Percentiles rank a stretch among this genome's conserved stretches.
phyloP scores from a whole-genome alignment of 306 rosid genomes.

The Delonix regia region DNA sequence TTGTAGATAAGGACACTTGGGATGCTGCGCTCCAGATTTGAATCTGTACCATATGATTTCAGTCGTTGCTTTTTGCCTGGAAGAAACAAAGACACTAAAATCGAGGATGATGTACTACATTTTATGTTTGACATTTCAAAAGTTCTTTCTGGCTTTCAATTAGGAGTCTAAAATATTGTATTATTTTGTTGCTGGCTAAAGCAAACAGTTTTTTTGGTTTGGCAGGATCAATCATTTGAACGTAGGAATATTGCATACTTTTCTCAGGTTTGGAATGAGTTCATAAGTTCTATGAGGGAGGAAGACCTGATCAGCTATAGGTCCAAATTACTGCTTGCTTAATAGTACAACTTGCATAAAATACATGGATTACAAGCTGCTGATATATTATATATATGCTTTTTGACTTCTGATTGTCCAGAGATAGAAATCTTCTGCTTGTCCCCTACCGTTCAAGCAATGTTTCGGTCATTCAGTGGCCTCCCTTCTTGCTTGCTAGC shows the following conservation, averaged over 20 bases:
- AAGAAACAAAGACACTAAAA: neutral
- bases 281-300: conserved; percentile 63
- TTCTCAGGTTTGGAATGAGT: conserved; percentile 70
- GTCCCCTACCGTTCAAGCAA: conserved; percentile 58
- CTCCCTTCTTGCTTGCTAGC: conserved; percentile 82
- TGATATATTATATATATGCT: conserved; percentile 25
- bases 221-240: conserved; percentile 46
- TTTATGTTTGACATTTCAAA: conserved; percentile 16
- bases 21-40: conserved; percentile 73
- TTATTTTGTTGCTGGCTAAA: conserved; percentile 2
- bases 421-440: conserved; percentile 67
- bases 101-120: conserved; percentile 36
- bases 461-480: conserved; percentile 71
- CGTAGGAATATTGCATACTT: conserved; percentile 60
- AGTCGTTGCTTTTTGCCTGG: conserved; percentile 50
- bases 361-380: conserved; percentile 15
- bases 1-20: conserved; percentile 76
- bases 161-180: neutral
- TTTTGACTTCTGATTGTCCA: conserved; percentile 36
- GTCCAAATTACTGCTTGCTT: conserved; percentile 44
- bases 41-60: conserved; percentile 59
- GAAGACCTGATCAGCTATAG: conserved; percentile 73
- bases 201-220: conserved; percentile 22
- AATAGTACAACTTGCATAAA: neutral
- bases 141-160: neutral